A percentile compares a stretch with the other conserved stretches of the same genome.
phyloP scores from a whole-genome alignment of 2,329 filamentous ascomycete genomes.

The Aspergillus sp. region DNA sequence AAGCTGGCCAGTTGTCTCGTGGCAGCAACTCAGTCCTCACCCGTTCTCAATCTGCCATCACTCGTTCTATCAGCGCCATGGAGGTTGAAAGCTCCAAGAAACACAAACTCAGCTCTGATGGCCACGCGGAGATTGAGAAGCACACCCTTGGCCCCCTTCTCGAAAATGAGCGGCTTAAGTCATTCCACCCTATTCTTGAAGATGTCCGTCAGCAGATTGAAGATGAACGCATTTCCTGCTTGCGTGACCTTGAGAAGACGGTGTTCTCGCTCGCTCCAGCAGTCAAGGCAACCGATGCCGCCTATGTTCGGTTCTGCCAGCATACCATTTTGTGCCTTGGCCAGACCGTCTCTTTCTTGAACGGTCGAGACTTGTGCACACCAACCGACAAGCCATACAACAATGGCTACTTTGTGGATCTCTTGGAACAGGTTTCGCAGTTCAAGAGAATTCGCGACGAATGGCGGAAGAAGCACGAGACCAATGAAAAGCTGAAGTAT shows the following conservation, averaged over 20 bases:
- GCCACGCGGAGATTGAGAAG: constrained; percentile 75
- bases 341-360: constrained; percentile 81
- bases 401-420: constrained; percentile 94
- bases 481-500: constrained; percentile 38
- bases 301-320: constrained; percentile 86
- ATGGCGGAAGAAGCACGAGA: constrained; percentile 63
- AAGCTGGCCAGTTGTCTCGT: constrained; percentile 26
- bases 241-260: constrained; percentile 92
- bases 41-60: constrained; percentile 56
- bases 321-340: constrained; percentile 87
- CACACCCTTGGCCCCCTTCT: constrained; percentile 77
- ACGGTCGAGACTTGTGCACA: constrained; percentile 81
- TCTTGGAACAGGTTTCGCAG: constrained; percentile 87
- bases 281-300: constrained; percentile 59
- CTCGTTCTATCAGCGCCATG: constrained; percentile 56
- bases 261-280: constrained; percentile 88
- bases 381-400: constrained; percentile 87
- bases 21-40: constrained; percentile 15
- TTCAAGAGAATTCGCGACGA: constrained; percentile 83
- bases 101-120: constrained; percentile 65
- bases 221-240: constrained; percentile 81
- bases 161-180: constrained; percentile 68
- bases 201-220: constrained; percentile 77
- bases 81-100: constrained; percentile 49
- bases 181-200: constrained; percentile 76